Base-by-base conservation (phyloP, 306 rosid genomes). In the Sesbania bispinosa region DNA sequence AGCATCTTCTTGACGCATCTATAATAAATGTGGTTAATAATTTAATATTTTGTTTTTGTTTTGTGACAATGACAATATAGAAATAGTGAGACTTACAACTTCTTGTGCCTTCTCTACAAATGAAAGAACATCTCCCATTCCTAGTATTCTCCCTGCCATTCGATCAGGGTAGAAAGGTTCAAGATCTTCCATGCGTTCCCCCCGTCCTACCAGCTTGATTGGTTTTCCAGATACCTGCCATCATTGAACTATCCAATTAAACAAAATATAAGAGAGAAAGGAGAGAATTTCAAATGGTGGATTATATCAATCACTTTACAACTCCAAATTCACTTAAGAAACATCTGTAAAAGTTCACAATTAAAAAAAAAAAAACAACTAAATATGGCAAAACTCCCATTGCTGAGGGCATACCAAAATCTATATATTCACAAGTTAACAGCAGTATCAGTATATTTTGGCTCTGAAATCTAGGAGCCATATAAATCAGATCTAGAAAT, bases 111-210 rank as follows among this genome's bases (percentile, higher is more conserved):
- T 94, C 84, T 94, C 99, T 18, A 94, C 99, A 80, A 94, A 94
- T 52, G 99, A 94, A 45, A 94, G 95, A 74, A 94, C 96, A 62
- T 94, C 99, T 75, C 99, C 97, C 99, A 94, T 94, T 80, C 99
- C 99, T 62, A 94, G 80, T 79, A 94, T 88, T 9, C 99, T 92
- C 73, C 99, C 99, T 4, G 99, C 99, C 99, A 91, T 94, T 68
- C 99, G 90, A 41, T 94, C 96, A 0, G 99, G 99, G 77, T 94
- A 94, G 83, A 94, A 94, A 62, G 96, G 99, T 77, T 94, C 99
- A 58, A 94, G 99, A 85, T 94, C 99, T 57, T 94, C 99, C 89
- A 94, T 94, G 64, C 96, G 92, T 79, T 94, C 99, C 76, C 99
- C 99, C 24, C 96, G 85, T 23, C 99, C 99, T 48, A 94, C 99